Conservation (phyloP, 2,329 filamentous ascomycete genomes). For the Apiospora sp. region DNA sequence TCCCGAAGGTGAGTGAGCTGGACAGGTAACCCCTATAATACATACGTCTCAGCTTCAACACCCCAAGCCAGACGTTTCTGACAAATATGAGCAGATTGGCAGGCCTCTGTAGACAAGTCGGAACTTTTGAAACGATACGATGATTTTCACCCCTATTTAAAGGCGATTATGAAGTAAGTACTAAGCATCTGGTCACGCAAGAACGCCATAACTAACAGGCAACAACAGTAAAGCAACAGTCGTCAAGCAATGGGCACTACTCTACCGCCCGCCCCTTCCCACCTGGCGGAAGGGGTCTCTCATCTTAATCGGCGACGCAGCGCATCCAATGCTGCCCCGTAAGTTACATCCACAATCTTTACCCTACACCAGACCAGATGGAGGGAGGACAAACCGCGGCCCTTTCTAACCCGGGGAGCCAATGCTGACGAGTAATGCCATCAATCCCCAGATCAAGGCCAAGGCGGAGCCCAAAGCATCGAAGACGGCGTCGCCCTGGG, state of each 20-base stretch:
- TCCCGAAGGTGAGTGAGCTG: slow-evolving; percentile 28
- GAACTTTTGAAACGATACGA: slow-evolving; percentile 25
- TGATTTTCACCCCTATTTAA: slow-evolving; percentile 28
- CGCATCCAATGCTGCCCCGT: slow-evolving; percentile 39
- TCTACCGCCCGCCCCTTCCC: slow-evolving; percentile 39
- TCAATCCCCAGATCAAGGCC: slow-evolving; percentile 32
- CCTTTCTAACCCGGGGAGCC: no score
- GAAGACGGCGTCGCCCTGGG: slow-evolving; percentile 44
- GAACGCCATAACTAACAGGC: background rate
- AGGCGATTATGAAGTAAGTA: slow-evolving; percentile 25
- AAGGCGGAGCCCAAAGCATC: slow-evolving; percentile 44
- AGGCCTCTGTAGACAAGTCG: slow-evolving; percentile 30
- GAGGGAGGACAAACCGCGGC: background rate
- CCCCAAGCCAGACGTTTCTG: background rate
- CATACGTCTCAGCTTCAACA: background rate
- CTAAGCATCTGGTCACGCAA: no score
- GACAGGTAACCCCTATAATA: background rate
- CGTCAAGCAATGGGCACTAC: slow-evolving; percentile 41
- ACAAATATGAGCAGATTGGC: slow-evolving; percentile 30
- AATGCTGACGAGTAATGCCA: no score
- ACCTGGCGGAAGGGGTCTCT: slow-evolving; percentile 37
- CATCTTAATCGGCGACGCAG: slow-evolving; percentile 35
- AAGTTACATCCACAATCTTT: background rate
- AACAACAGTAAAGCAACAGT: slow-evolving; percentile 38
- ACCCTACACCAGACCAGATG: background rate